Evolutionary conservation across 179 eudicot species (phyloP).

Genomic region (Drosera spatulata): DNA sequence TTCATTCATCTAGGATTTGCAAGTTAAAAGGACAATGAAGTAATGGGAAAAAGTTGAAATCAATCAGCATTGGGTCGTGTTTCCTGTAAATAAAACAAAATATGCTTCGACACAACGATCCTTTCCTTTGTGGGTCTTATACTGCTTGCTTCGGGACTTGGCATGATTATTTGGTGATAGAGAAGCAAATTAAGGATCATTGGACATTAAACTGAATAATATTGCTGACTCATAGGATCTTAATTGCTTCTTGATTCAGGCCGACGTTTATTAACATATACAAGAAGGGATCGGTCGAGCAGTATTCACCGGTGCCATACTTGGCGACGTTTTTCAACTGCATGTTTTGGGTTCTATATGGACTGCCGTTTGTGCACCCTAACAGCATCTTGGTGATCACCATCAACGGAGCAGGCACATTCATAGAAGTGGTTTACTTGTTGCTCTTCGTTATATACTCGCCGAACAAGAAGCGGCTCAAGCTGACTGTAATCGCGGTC

Average conservation of each 20-base stretch:
- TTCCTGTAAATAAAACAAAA: too few relatives aligned
- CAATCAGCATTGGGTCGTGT: too few relatives aligned
- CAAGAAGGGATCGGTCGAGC: conserved; percentile 51
- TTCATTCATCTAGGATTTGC: too few relatives aligned
- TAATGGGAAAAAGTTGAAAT: too few relatives aligned
- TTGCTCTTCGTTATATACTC: conserved; percentile 27
- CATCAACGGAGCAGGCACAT: conserved; percentile 40
- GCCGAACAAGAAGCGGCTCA: conserved; percentile 17
- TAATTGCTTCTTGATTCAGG: not conserved
- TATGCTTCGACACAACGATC: too few relatives aligned
- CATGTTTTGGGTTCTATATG: conserved; percentile 50
- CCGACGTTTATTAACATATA: conserved; percentile 41
- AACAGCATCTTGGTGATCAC: conserved; percentile 41
- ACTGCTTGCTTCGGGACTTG: too few relatives aligned
- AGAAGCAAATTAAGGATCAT: too few relatives aligned
- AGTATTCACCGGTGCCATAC: conserved; percentile 48
- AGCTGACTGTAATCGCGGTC: conserved; percentile 15
- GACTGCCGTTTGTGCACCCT: conserved; percentile 57
- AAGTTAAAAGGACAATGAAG: too few relatives aligned
- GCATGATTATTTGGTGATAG: too few relatives aligned
- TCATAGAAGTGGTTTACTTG: conserved; percentile 36
- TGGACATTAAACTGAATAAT: not conserved
- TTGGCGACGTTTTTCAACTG: conserved; percentile 43
- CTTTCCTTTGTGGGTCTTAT: too few relatives aligned
- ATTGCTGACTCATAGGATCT: not conserved